Evolutionary conservation across 1,284 basidiomycete species (phyloP).

Genomic region (Cutaneotrichosporon cutaneum): DNA sequence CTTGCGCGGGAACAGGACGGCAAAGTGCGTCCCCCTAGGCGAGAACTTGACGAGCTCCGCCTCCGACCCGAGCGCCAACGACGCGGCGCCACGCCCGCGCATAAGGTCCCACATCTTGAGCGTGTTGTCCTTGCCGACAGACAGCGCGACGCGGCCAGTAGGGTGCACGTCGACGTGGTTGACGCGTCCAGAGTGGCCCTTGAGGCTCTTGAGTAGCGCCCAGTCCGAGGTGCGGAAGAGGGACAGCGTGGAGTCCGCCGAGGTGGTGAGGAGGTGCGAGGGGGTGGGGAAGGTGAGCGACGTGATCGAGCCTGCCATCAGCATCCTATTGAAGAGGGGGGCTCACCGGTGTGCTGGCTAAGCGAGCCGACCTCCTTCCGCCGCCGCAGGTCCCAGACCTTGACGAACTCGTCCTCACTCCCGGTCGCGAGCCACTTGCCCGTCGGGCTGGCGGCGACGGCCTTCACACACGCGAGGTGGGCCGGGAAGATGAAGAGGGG

Average conservation of each 20-base stretch:
- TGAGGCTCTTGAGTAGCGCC: slow-evolving; percentile 80
- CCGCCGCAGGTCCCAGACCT: slow-evolving; percentile 92
- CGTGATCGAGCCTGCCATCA: slow-evolving; percentile 76
- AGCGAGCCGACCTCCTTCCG: slow-evolving; percentile 89
- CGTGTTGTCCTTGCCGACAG: slow-evolving; percentile 85
- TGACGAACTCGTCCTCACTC: slow-evolving; percentile 90
- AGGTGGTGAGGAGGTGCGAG: slow-evolving; percentile 83
- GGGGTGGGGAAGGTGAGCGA: slow-evolving; percentile 81
- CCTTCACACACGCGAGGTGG: slow-evolving; percentile 87
- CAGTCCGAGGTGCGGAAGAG: slow-evolving; percentile 92
- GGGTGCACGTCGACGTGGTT: slow-evolving; percentile 90
- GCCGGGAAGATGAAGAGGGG: slow-evolving; percentile 96
- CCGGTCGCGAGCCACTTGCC: slow-evolving; percentile 96
- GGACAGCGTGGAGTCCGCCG: slow-evolving; percentile 84
- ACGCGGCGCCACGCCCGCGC: slow-evolving; percentile 85
- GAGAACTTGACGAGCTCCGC: slow-evolving; percentile 86
- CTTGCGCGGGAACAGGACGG: slow-evolving; percentile 71
- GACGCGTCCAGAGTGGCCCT: slow-evolving; percentile 89
- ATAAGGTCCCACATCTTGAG: slow-evolving; percentile 98
- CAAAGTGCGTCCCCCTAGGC: slow-evolving; percentile 68
- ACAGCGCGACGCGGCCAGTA: slow-evolving; percentile 83
- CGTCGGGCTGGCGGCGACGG: slow-evolving; percentile 80
- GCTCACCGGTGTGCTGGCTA: slow-evolving; percentile 84
- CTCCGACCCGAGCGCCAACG: slow-evolving; percentile 83
- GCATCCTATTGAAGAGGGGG: not conserved